Evolutionary conservation across 2,329 filamentous ascomycete species (phyloP).

Genomic region (Magnaporthiopsis rhizophila): DNA sequence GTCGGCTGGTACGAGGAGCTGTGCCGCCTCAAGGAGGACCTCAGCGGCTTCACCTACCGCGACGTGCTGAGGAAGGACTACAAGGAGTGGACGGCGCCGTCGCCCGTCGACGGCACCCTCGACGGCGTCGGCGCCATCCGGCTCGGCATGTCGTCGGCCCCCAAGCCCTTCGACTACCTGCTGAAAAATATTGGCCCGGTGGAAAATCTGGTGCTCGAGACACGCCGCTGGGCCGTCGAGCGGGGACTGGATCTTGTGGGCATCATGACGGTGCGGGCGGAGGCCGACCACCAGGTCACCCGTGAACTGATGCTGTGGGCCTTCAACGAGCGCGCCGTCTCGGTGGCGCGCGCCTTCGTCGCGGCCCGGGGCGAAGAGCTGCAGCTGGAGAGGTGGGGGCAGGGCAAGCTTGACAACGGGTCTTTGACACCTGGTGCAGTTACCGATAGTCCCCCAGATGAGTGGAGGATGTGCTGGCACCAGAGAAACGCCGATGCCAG

Average conservation of each 20-base stretch:
- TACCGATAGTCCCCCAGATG: conserved; percentile 12
- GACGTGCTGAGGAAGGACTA: conserved; percentile 78
- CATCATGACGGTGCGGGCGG: conserved; percentile 60
- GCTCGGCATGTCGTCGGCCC: conserved; percentile 61
- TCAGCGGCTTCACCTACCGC: conserved; percentile 49
- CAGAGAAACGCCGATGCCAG: conserved; percentile 56
- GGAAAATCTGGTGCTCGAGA: conserved; percentile 35
- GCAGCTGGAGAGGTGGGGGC: conserved; percentile 46
- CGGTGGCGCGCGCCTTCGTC: conserved; percentile 48
- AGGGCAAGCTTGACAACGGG: conserved; percentile 36
- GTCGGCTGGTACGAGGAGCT: conserved; percentile 52
- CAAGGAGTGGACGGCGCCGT: conserved; percentile 56
- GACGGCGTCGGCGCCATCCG: conserved; percentile 37
- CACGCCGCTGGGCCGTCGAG: conserved; percentile 48
- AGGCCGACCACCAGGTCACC: conserved; percentile 46
- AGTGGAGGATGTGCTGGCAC: conserved; percentile 55
- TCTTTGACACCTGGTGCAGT: too few relatives aligned
- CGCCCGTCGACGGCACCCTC: background rate
- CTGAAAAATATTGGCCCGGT: conserved; percentile 41
- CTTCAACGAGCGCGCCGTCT: conserved; percentile 37
- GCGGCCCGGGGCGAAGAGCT: conserved; percentile 37
- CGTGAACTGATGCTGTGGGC: conserved; percentile 64
- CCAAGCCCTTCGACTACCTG: conserved; percentile 55
- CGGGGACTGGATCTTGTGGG: conserved; percentile 52
- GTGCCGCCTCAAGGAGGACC: conserved; percentile 57